phyloP scores from a whole-genome alignment of 2,329 filamentous ascomycete species.

The Passalora sequoiae region DNA sequence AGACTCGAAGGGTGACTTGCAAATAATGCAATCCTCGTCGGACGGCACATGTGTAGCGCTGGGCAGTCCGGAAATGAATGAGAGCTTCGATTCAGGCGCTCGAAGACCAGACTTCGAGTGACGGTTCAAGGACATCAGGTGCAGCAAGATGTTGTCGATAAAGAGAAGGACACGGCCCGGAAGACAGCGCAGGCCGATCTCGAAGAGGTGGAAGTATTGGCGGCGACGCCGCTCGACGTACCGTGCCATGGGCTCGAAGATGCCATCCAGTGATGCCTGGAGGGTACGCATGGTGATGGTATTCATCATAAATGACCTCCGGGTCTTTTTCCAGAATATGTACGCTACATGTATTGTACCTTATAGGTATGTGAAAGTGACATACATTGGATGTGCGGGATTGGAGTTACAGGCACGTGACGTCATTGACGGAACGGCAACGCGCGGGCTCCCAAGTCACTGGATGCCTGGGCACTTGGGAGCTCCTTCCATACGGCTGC shows the following conservation, averaged over 20 bases:
- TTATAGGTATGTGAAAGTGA: no score
- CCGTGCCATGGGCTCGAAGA: conserved; percentile 1
- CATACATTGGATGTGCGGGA: no score
- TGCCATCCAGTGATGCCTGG: neutral
- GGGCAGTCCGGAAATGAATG: neutral
- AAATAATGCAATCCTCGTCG: neutral
- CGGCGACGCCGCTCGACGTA: neutral
- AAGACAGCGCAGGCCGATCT: neutral
- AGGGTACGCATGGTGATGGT: neutral
- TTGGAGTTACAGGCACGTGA: no score
- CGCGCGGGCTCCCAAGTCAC: no score
- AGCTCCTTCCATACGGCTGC: no score
- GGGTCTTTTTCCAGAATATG: no score
- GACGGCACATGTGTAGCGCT: neutral
- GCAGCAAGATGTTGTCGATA: neutral
- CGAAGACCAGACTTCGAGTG: neutral
- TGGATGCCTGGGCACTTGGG: no score
- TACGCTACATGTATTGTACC: no score
- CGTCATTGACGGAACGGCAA: no score
- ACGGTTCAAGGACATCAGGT: neutral
- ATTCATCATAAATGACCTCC: no score
- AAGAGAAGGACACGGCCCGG: neutral
- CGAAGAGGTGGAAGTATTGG: neutral
- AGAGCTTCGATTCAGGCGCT: neutral
- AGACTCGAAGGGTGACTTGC: neutral